Conservation (phyloP, 352 stramenopile species). For the Pythium dissimile region DNA sequence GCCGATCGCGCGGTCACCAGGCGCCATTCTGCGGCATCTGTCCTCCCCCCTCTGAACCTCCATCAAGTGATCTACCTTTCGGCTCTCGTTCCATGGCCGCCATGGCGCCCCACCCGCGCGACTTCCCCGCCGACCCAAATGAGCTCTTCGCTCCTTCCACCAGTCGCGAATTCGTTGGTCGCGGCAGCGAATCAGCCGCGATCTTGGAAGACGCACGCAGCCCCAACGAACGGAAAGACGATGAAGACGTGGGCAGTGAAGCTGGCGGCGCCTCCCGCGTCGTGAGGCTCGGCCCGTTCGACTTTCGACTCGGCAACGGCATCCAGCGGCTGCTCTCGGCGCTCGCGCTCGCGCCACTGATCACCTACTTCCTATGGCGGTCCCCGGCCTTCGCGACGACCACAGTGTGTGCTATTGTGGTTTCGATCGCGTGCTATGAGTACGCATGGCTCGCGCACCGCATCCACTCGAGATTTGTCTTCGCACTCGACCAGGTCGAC, state of each 20-base stretch:
- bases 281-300: not conserved
- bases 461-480: slow-evolving; percentile 54
- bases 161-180: not conserved
- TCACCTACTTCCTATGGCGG: slow-evolving; percentile 70
- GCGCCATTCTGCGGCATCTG: not conserved
- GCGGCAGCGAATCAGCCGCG: slow-evolving; percentile 8
- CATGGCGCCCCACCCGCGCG: not conserved
- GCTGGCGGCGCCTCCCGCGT: not conserved
- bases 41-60: not conserved
- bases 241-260: not conserved
- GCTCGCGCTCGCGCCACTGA: slow-evolving; percentile 42
- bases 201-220: slow-evolving; percentile 16
- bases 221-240: not conserved
- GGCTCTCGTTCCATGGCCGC: not conserved
- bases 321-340: slow-evolving; percentile 67
- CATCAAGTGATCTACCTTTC: not conserved
- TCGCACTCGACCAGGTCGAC: slow-evolving; percentile 25
- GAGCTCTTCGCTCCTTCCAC: slow-evolving; percentile 4
- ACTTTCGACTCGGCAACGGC: slow-evolving; percentile 29
- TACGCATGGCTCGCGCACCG: slow-evolving; percentile 69
- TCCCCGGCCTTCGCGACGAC: slow-evolving; percentile 68
- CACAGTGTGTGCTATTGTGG: slow-evolving; percentile 44
- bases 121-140: not conserved
- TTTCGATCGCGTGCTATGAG: slow-evolving; percentile 65
- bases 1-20: not conserved